Base-by-base conservation (phyloP, 345 rosid genomes). In the Eucalyptus paniculata region DNA sequence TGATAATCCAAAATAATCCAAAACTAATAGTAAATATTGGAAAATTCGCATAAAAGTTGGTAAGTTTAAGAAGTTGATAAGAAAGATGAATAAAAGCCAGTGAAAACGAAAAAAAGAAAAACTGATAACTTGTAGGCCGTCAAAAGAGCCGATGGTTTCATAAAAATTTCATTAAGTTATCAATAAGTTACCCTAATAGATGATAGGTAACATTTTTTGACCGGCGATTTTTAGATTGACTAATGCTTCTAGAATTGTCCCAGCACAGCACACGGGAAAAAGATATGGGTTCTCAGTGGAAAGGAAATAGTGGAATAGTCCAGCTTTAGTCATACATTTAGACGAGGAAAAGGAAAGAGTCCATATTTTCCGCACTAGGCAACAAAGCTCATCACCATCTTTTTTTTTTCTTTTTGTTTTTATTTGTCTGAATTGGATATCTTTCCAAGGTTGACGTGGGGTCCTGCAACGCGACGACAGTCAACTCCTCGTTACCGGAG, bases 351-450 rank as follows among this genome's bases (percentile, higher is more conserved):
- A 77, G 30, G 24, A 77, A 23, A 40, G 47, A 77, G 83, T 40
- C 28, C 30, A 40, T 6, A 11, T 26, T 77, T 77, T 4, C 47
- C 8, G 30, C 85, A 7, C 85, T 77, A 24, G 1, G 30, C 28
- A 6, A 77, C 85, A 24, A 42, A 40, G 47, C 2, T 40, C 85
- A 40, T 10, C 30, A 23, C 47, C 14, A 77, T 37, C 9, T 21
- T 21, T 77, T 6, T 77, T 5, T 40, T 6, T 6, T 11, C 1
- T 47, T 3, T 21, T 6, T 11, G 0, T 23, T 40, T 13, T 77
- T 53, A 53, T 77, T 23, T 77, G 47, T 40, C 85, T 12, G 85
- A 77, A 12, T 21, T 12, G 85, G 85, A 40, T 72, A 40, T 40
- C 85, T 77, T 77, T 21, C 47, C 47, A 40, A 19, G 47, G 85